Base-by-base conservation (phyloP, 257 asterid genomes). In the Nicotiana paniculata region DNA sequence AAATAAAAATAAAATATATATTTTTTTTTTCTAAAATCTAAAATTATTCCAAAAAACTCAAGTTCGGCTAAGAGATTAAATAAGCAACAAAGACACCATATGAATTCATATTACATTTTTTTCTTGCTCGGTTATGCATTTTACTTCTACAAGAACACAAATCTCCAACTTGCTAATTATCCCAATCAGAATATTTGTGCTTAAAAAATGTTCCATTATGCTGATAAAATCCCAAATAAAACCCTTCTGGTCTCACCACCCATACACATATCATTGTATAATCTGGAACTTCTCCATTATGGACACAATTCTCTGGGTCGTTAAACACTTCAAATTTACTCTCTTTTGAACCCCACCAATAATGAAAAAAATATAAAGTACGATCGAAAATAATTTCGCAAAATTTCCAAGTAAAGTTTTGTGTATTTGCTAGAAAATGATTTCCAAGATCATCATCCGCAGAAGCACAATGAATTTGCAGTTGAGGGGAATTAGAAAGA, bases 341-440 rank as follows among this genome's bases (percentile, higher is more conserved):
- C 2, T 43, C 33, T 21, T 46, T 9, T 17, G n/a, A 17, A 5
- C 26, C 81, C 85, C 85, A 75, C 28, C 11, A 32, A 5, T 75
- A 82, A 28, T 26, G 81, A 17, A 77, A 82, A 33, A 74, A 82
- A 26, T 15, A 82, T 30, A 46, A 4, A 2, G 81, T 82, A 6
- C 6, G 13, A 2, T 1, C 7, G 0, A 16, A 1, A 6, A 18
- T 2, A 0, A 62, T 62, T 35, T 9, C 24, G 1, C 35, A 0
- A 61, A 82, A 82, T 11, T 12, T 16, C 85, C 81, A 74, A 28
- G 15, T 30, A 12, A 53, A 24, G 0, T 28, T 58, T n/a, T 5
- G 18, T 0, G 26, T 18, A 1, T 2, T 4, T 6, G 63, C 11
- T 10, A 82, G 35, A 9, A 63, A 58, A 5, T 58, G 21, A 21